Evolutionary conservation across 495 filamentous ascomycete genomes (phyloP), one percentile per base, ranked within the genome.

Genomic region (Lichenothelia convexa): DNA sequence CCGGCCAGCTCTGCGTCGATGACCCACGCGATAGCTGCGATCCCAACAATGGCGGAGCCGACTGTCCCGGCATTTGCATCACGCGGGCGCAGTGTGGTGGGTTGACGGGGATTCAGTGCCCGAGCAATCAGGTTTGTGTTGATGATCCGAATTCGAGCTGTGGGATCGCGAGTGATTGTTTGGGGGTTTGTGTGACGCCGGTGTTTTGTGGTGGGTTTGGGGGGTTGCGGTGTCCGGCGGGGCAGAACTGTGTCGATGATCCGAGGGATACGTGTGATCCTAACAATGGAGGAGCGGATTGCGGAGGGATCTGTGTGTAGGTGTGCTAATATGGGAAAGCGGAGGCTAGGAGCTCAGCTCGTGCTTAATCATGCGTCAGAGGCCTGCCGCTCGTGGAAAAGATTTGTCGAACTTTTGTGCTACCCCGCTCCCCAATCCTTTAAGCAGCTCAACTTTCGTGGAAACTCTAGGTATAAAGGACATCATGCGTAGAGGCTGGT

Each of bases 171-270:
- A 23, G 34, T 20, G 34, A 36, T 18, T 15, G 8, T 9, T 20
- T 20, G 11, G 34, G 34, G 11, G 24, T 36, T 16, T 36, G 34
- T 18, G 34, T 36, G 6, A 9, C 20, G 34, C 24, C 24, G 24
- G 13, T 13, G 24, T 27, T 27, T 27, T 27, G 24, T 27, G 24
- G 24, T 8, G 24, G 24, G 24, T 27, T 27, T 27, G 24, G 24
- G 7, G 24, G 24, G 24, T 13, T 27, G 24, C 24, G 8, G 24
- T 27, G 24, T 13, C 24, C 24, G 13, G 24, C 24, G 24, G 24
- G 24, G 8, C 7, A 8, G 24, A 13, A 27, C 8, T 27, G 24
- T 13, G 24, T 27, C 13, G 24, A 27, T 27, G 24, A 27, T 13
- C 13, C 8, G 24, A 27, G 24, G 13, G 24, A 27, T 13, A 13